Percentiles rank a stretch among this genome's conserved stretches.
Evolutionary conservation across 768 basidiomycete genomes (phyloP).

Genomic region (Rhizopogon vinicolor): DNA sequence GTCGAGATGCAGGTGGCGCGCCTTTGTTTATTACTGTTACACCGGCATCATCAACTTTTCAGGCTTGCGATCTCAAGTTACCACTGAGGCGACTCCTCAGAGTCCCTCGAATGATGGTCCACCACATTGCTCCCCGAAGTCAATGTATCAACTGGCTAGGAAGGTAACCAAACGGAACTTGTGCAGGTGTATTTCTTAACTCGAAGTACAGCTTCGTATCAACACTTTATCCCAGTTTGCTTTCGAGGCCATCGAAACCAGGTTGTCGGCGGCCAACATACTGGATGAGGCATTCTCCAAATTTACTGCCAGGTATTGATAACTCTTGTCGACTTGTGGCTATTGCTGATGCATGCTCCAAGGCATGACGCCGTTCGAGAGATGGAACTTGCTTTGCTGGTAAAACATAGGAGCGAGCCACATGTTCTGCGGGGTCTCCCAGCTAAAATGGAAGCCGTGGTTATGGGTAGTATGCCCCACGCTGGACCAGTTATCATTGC

Average conservation of each 20-base stretch:
- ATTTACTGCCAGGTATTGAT: conserved; percentile 23
- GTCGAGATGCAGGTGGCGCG: neutral
- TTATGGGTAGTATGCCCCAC: conserved; percentile 1
- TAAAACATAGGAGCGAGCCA: conserved; percentile 1
- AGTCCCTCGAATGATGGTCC: neutral
- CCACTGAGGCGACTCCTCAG: neutral
- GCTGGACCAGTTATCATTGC: neutral
- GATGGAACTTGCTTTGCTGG: conserved; percentile 13
- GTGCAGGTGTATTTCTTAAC: too few relatives aligned
- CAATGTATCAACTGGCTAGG: conserved; percentile 31
- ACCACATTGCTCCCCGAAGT: conserved; percentile 29
- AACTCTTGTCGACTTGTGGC: too few relatives aligned
- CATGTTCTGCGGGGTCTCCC: conserved; percentile 9
- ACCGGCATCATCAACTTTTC: conserved; percentile 6
- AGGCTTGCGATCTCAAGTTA: conserved; percentile 1
- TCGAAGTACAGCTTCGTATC: too few relatives aligned
- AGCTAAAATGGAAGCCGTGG: neutral
- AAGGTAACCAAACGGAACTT: conserved; percentile 8
- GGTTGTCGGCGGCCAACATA: conserved; percentile 20
- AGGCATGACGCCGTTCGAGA: conserved; percentile 15
- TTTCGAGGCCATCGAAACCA: conserved; percentile 16
- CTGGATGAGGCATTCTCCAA: conserved; percentile 25
- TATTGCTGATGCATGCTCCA: too few relatives aligned
- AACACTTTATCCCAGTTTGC: conserved; percentile 1
- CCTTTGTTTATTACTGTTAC: conserved; percentile 6